Base-by-base conservation (phyloP, 2,329 filamentous ascomycete genomes). In the Colletotrichum shisoi region DNA sequence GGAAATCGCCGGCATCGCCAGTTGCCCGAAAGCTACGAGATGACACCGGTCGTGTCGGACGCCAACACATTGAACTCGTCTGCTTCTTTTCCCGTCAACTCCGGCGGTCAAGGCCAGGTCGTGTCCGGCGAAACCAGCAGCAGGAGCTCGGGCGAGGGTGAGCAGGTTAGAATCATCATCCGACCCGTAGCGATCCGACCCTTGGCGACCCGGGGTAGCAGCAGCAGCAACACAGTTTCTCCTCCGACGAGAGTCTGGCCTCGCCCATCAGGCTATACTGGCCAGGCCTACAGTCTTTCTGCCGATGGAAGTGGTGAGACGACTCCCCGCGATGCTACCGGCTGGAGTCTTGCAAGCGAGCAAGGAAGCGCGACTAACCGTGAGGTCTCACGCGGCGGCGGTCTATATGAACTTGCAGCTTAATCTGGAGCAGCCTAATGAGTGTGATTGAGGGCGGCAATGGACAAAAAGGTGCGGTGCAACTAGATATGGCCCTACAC, bases 111-210 rank as follows among this genome's bases (percentile, higher is more conserved):
- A 40, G 40, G 51, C 54, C 40, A 34, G 62, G 7, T n/a, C 6
- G 4, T n/a, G 1, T 34, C 53, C 52, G 39, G 31, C 45, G 24
- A 52, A 27, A 13, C 24, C 44, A 62, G 64, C 52, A 58, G 70
- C 57, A 27, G 67, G 68, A 40, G 69, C 59, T 49, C 70, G 9
- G 68, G 71, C 40, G 67, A 72, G 37, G 70, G 71, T 42, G 73
- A 58, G 3, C 59, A 76, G 51, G 72, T 78, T 2, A 71, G 75
- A 40, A 73, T 77, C 53, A 73, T 77, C 45, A 76, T 78, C 57
- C 73, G 72, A 2, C 74, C 73, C 9, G 64, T 72, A 9, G 71
- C 68, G 27, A 68, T 66, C 12, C 57, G 19, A 58, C 21, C 21
- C 19, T 15, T 19, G 21, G 19, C 12, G 19, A 21, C 15, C 2